Evolutionary conservation across 345 rosid genomes (phyloP).

Genomic region (Syzygium aromaticum): DNA sequence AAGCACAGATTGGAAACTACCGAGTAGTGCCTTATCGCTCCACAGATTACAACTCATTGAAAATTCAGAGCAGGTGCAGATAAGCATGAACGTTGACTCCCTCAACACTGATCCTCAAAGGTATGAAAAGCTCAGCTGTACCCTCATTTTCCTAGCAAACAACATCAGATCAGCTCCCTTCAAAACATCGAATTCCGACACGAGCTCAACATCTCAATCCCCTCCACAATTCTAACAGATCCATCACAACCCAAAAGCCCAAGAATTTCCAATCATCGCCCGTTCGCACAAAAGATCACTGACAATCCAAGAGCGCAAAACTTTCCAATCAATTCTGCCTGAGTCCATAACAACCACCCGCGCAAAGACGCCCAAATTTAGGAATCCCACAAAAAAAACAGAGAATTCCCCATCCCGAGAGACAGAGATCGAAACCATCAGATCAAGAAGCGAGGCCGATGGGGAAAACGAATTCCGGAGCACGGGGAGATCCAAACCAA

Average conservation of each 20-base stretch:
- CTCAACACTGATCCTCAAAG: neutral
- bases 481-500: neutral
- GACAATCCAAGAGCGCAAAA: neutral
- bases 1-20: neutral
- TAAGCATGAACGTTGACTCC: neutral
- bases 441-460: neutral
- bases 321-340: neutral
- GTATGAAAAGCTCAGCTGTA: neutral
- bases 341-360: neutral
- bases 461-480: neutral
- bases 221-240: neutral
- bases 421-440: neutral
- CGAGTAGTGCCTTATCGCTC: neutral
- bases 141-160: neutral
- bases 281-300: neutral
- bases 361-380: neutral
- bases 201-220: neutral
- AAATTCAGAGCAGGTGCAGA: neutral
- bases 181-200: neutral
- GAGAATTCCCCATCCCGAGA: neutral
- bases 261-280: neutral
- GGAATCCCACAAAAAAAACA: neutral
- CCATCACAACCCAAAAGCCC: neutral
- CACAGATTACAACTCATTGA: neutral
- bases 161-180: neutral